phyloP scores from a whole-genome alignment of 148 eudicot genomes.

The Fagopyrum homotropicum region DNA sequence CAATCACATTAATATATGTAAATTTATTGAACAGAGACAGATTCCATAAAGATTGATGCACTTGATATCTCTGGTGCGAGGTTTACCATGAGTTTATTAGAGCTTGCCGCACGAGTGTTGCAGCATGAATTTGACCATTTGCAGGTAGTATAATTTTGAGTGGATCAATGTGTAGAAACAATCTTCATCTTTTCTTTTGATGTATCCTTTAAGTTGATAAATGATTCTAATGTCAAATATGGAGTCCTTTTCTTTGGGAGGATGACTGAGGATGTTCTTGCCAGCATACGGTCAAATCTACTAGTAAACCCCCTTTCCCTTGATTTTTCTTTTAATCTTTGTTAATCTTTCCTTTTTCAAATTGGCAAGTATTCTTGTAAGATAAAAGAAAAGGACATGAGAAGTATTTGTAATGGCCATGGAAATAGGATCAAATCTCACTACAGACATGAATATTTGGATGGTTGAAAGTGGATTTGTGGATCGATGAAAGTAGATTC shows the following conservation, averaged over 20 bases:
- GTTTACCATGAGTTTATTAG: conserved; percentile 57
- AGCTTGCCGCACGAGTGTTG: conserved; percentile 81
- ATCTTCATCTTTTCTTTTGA: background rate
- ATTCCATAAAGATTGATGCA: conserved; percentile 79
- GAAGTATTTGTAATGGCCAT: no score
- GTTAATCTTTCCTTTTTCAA: no score
- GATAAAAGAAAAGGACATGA: no score
- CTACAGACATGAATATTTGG: no score
- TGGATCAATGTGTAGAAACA: no score
- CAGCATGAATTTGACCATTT: conserved; percentile 99
- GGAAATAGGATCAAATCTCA: no score
- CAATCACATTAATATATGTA: background rate
- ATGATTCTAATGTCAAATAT: conserved; percentile 30
- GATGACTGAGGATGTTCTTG: conserved; percentile 80
- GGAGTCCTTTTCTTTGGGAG: conserved; percentile 84
- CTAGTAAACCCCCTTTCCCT: conserved; percentile 35
- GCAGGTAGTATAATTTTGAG: conserved; percentile 35
- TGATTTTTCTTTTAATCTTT: no score
- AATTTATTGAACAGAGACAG: conserved; percentile 56
- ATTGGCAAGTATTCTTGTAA: no score
- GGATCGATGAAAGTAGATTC: no score
- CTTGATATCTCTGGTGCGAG: conserved; percentile 71
- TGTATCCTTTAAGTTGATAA: conserved; percentile 14
- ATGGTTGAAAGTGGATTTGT: no score
- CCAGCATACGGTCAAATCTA: conserved; percentile 56